These are phyloP conservation scores for Colletotrichum sublineola DNA, from an alignment of 2,329 filamentous ascomycete genomes.

Conservation along the genomic window DNA sequence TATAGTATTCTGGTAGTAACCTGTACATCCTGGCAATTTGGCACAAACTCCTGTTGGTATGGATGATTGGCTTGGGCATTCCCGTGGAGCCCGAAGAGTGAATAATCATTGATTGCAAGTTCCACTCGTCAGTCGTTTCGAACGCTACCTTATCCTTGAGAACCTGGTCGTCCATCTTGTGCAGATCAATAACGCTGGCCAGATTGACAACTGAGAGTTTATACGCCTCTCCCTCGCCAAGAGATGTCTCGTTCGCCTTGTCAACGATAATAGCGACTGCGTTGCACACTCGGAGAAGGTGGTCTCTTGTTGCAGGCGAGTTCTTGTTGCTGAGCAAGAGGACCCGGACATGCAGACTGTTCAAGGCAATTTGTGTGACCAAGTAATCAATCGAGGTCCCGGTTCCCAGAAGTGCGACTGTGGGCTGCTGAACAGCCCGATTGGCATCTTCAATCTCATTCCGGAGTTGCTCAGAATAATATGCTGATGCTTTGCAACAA, in stretches of 20 bases:
- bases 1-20: conserved; percentile 22
- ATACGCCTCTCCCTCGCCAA: not conserved
- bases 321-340: conserved; percentile 37
- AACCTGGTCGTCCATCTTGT: too few species aligned
- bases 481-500: not conserved
- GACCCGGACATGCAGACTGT: conserved; percentile 6
- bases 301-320: conserved; percentile 9
- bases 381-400: conserved; percentile 27
- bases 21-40: conserved; percentile 34
- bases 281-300: conserved; percentile 22
- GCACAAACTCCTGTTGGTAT: conserved; percentile 32
- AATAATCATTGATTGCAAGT: conserved; percentile 34
- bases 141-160: not conserved
- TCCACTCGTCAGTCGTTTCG: conserved; percentile 30
- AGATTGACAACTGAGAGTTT: not conserved
- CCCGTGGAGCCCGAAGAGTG: conserved; percentile 35
- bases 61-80: conserved; percentile 29
- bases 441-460: not conserved
- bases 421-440: conserved; percentile 10
- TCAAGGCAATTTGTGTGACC: conserved; percentile 26
- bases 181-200: not conserved
- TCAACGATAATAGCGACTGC: conserved; percentile 16
- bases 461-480: conserved; percentile 1
- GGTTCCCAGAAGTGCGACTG: conserved; percentile 22
- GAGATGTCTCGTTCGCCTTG: conserved; percentile 16